Percentiles rank a stretch among this genome's conserved stretches.
Evolutionary conservation across 495 filamentous ascomycete genomes (phyloP).

Genomic region (Penicillium turbatum): DNA sequence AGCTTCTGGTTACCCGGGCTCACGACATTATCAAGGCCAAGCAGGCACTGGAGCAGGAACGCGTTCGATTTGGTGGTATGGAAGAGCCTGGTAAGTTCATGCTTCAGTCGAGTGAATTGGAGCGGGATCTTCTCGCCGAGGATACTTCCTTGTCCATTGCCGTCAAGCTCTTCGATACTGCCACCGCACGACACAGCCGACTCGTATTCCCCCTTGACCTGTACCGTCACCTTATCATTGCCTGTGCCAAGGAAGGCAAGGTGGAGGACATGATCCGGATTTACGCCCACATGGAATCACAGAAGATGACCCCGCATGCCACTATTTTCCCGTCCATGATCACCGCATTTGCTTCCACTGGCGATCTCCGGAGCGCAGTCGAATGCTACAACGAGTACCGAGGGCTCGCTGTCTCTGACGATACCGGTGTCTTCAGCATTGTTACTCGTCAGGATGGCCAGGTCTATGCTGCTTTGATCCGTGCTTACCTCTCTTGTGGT

Average conservation of each 20-base stretch:
- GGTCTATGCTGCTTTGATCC: slow-evolving; percentile 84
- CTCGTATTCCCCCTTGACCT: slow-evolving; percentile 64
- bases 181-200: slow-evolving; percentile 49
- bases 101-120: slow-evolving; percentile 79
- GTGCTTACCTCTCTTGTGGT: slow-evolving; percentile 76
- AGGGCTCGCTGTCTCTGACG: slow-evolving; percentile 70
- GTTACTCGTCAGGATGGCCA: slow-evolving; percentile 71
- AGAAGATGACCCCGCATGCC: slow-evolving; percentile 64
- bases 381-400: slow-evolving; percentile 96
- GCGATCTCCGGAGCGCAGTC: slow-evolving; percentile 82
- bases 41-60: slow-evolving; percentile 67
- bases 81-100: slow-evolving; percentile 84
- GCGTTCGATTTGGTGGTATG: slow-evolving; percentile 76
- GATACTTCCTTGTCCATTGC: slow-evolving; percentile 82
- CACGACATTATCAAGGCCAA: slow-evolving; percentile 67
- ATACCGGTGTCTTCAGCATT: slow-evolving; percentile 66
- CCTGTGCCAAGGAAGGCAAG: slow-evolving; percentile 73
- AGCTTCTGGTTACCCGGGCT: slow-evolving; percentile 72
- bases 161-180: slow-evolving; percentile 75
- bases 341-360: slow-evolving; percentile 72
- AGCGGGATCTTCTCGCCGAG: slow-evolving; percentile 75
- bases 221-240: slow-evolving; percentile 75
- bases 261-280: slow-evolving; percentile 84
- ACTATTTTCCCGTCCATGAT: slow-evolving; percentile 91
- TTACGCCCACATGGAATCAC: slow-evolving; percentile 83